These are phyloP conservation scores for Populus ilicifolia DNA, from an alignment of 345 rosid species.

Conservation along the genomic window DNA sequence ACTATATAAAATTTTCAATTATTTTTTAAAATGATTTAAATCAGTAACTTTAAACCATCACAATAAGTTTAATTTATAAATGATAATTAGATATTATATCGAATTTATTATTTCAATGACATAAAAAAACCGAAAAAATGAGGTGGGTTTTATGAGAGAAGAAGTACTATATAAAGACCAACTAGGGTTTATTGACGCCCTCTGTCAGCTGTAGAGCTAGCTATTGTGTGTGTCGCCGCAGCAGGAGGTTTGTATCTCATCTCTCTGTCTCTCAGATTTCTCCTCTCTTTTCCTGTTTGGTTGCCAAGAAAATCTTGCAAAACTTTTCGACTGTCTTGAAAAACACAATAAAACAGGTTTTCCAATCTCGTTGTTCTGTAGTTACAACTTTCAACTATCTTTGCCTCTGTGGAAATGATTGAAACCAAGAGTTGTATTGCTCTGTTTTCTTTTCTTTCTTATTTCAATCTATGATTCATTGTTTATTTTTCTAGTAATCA, in stretches of 20 bases:
- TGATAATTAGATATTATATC: no score
- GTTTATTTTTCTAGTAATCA: background rate
- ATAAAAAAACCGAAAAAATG: background rate
- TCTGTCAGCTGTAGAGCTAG: background rate
- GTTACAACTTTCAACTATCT: background rate
- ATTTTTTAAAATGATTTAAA: no score
- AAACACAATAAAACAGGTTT: background rate
- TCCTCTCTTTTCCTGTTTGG: background rate
- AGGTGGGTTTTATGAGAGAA: background rate
- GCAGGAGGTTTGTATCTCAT: conserved; percentile 2
- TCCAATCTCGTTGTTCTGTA: background rate
- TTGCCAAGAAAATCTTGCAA: background rate
- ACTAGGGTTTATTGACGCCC: conserved; percentile 11
- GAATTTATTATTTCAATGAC: background rate
- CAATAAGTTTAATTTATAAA: no score
- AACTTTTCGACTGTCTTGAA: background rate
- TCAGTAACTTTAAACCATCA: no score
- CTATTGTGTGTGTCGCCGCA: conserved; percentile 19
- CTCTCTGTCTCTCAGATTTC: background rate
- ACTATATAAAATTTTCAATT: no score
- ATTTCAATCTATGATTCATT: background rate
- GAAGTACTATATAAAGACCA: background rate
- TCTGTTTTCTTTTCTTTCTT: background rate
- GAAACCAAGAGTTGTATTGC: background rate
- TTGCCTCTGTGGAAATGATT: background rate